Conservation (phyloP, 345 rosid genomes). For the Pistacia vera region DNA sequence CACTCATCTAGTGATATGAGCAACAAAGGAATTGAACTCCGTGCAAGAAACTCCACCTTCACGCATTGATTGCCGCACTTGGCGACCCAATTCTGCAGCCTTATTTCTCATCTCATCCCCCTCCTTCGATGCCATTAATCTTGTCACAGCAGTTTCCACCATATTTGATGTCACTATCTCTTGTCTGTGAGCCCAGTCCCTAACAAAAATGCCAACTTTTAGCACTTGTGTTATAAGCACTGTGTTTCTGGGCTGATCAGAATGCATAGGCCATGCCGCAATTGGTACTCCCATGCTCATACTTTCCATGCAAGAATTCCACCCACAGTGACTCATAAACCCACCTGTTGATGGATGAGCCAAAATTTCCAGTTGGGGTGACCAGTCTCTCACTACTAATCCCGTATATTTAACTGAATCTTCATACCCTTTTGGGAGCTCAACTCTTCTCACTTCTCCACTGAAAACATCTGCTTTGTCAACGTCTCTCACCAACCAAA, state of each 20-base stretch:
- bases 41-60: slow-evolving; percentile 42
- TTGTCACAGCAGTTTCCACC: slow-evolving; percentile 33
- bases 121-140: slow-evolving; percentile 50
- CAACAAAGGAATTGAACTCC: slow-evolving; percentile 53
- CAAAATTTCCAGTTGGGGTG: slow-evolving; percentile 59
- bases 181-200: slow-evolving; percentile 32
- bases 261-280: slow-evolving; percentile 68
- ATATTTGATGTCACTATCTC: slow-evolving; percentile 22
- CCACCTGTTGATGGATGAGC: slow-evolving; percentile 52
- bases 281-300: slow-evolving; percentile 65
- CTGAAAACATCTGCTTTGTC: slow-evolving; percentile 58
- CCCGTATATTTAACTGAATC: slow-evolving; percentile 40
- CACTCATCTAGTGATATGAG: slow-evolving; percentile 33
- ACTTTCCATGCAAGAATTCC: slow-evolving; percentile 79
- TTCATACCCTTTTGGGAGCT: slow-evolving; percentile 46
- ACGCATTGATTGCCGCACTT: slow-evolving; percentile 23
- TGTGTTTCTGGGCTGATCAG: slow-evolving; percentile 59
- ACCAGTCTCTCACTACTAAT: slow-evolving; percentile 58
- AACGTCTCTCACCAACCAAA: slow-evolving; percentile 65
- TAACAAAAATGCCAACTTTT: slow-evolving; percentile 39
- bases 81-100: slow-evolving; percentile 35
- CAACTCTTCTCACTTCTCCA: slow-evolving; percentile 22
- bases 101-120: slow-evolving; percentile 52
- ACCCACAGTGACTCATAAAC: slow-evolving; percentile 67
- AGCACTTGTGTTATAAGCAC: slow-evolving; percentile 41